Conservation (phyloP, 2,329 filamentous ascomycete genomes). For the Neurospora crassa region DNA sequence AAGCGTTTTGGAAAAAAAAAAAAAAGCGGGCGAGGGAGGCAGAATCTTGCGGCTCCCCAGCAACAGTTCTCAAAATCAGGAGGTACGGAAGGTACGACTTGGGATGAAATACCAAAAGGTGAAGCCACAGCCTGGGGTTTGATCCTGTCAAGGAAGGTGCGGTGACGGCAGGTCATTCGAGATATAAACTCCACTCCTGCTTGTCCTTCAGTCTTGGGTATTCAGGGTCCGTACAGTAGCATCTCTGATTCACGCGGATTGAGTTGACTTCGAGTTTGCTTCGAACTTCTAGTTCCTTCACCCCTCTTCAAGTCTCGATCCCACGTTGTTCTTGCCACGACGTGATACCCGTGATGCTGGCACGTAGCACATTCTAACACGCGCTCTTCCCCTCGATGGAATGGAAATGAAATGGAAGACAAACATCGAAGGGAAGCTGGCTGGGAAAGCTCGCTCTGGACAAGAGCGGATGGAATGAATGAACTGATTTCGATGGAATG, state of each 20-base stretch:
- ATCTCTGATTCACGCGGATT: neutral
- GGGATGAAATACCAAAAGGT: neutral
- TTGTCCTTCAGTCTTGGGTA: neutral
- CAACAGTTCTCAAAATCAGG: neutral
- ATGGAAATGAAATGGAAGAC: neutral
- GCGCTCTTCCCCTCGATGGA: neutral
- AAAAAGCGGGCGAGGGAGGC: neutral
- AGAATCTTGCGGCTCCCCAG: neutral
- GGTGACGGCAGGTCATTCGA: neutral
- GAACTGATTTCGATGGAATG: neutral
- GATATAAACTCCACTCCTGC: neutral
- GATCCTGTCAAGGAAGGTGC: neutral
- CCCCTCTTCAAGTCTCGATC: neutral
- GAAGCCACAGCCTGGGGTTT: neutral
- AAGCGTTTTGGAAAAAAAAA: neutral
- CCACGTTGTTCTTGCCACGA: neutral
- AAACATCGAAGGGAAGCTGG: neutral
- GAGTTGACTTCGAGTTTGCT: neutral
- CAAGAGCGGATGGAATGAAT: neutral
- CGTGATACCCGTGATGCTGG: neutral
- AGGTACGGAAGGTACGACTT: neutral
- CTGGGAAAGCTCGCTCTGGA: neutral
- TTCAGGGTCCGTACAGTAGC: neutral
- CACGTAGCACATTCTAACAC: neutral
- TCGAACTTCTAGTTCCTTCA: neutral